Percentiles rank a stretch among this genome's conserved stretches.
Conservation (phyloP, 208 protist genomes). For the Leishmania guyanensis region DNA sequence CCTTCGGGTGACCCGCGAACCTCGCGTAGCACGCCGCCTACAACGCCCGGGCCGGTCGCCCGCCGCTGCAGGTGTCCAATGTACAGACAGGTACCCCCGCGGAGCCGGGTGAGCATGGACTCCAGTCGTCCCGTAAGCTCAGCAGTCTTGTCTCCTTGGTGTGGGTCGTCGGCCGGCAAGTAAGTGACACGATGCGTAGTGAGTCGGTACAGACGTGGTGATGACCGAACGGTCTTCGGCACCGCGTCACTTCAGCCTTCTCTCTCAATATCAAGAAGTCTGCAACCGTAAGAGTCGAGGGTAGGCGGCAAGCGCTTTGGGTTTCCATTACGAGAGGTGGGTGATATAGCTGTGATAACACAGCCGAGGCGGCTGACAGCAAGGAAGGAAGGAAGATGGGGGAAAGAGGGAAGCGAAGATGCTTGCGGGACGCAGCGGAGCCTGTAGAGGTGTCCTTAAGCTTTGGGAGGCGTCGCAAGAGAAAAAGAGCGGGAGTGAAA, state of each 20-base stretch:
- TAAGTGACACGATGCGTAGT: background rate
- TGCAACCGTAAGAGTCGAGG: constrained; percentile 7
- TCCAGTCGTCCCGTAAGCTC: background rate
- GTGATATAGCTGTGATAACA: too few relatives aligned
- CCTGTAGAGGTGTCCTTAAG: background rate
- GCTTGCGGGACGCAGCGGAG: background rate
- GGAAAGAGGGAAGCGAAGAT: background rate
- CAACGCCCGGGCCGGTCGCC: background rate
- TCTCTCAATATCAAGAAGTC: constrained; percentile 2
- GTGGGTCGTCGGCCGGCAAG: background rate
- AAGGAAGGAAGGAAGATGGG: background rate
- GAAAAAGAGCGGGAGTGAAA: background rate
- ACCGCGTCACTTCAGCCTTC: background rate
- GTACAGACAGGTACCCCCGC: background rate
- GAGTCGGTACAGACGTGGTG: background rate
- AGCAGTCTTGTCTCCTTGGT: background rate
- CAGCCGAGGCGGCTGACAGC: too few relatives aligned
- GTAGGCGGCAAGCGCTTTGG: background rate
- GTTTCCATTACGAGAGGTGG: too few relatives aligned
- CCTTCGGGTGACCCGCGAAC: background rate
- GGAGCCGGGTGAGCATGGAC: background rate
- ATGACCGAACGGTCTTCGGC: background rate
- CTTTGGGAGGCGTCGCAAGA: background rate
- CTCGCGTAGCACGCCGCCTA: background rate
- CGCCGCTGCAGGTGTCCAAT: background rate